A percentile compares a stretch with the other conserved stretches of the same genome.
phyloP scores from a whole-genome alignment of 2,329 filamentous ascomycete genomes.

The Aspergillus pseudoviridinutans region DNA sequence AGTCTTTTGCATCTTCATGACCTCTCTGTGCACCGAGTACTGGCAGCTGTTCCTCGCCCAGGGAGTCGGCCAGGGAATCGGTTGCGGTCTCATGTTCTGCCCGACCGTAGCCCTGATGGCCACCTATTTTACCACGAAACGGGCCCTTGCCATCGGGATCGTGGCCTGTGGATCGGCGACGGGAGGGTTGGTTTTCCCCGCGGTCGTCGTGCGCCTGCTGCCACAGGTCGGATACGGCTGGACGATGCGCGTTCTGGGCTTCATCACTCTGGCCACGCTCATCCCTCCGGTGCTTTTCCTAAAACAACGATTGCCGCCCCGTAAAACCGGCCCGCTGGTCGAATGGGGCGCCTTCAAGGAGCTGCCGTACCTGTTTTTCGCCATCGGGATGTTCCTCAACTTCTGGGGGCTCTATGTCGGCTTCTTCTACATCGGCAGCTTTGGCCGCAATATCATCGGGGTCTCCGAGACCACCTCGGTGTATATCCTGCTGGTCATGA shows the following conservation, averaged over 20 bases:
- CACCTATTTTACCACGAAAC: constrained; percentile 60
- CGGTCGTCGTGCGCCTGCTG: constrained; percentile 54
- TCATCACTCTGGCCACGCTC: constrained; percentile 53
- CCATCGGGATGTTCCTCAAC: constrained; percentile 41
- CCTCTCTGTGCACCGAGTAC: constrained; percentile 44
- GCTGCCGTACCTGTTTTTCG: constrained; percentile 43
- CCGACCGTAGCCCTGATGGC: constrained; percentile 53
- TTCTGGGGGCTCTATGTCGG: constrained; percentile 54
- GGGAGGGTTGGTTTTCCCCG: constrained; percentile 62
- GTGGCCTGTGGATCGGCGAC: constrained; percentile 57
- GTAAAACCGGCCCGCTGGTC: constrained; percentile 49
- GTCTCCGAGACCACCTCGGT: constrained; percentile 47
- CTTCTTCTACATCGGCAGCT: constrained; percentile 48
- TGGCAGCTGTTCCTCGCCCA: constrained; percentile 51
- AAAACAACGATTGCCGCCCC: constrained; percentile 48
- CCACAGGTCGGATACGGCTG: constrained; percentile 60
- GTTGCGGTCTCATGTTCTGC: constrained; percentile 53
- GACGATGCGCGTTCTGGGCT: constrained; percentile 60
- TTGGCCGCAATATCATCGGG: constrained; percentile 37
- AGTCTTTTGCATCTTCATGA: constrained; percentile 50
- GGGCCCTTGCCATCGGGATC: constrained; percentile 57
- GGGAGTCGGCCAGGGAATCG: constrained; percentile 55
- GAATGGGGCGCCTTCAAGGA: constrained; percentile 52
- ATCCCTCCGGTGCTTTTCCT: constrained; percentile 42
- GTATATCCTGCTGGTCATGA: constrained; percentile 61